Percentiles rank a stretch among this genome's conserved stretches.
Evolutionary conservation across 1,139 yeast species (phyloP).

Genomic region (Candida freyschussii): DNA sequence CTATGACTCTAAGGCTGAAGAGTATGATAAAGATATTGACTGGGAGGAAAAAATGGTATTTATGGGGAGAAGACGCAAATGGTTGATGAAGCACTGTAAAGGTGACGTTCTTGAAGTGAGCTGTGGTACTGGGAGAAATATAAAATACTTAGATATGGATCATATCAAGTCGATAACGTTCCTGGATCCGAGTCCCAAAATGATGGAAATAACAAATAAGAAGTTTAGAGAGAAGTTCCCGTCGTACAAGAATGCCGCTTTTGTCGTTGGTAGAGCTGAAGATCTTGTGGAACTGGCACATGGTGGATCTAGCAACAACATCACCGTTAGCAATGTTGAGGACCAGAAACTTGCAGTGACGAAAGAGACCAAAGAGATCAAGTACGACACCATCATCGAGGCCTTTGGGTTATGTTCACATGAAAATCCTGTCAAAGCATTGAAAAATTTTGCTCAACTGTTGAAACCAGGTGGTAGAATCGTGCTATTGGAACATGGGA

Average conservation of each 20-base stretch:
- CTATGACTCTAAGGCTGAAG: conserved; percentile 73
- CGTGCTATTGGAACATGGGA: conserved; percentile 85
- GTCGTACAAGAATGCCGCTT: conserved; percentile 65
- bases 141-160: conserved; percentile 63
- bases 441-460: conserved; percentile 65
- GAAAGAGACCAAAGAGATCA: conserved; percentile 33
- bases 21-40: conserved; percentile 77
- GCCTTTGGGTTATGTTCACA: conserved; percentile 96
- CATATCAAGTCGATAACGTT: conserved; percentile 70
- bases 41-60: conserved; percentile 83
- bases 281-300: conserved; percentile 59
- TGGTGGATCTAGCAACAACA: conserved; percentile 23
- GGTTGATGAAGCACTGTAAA: conserved; percentile 71
- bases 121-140: conserved; percentile 94
- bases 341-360: conserved; percentile 20
- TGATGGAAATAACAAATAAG: conserved; percentile 78
- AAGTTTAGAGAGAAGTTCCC: conserved; percentile 70
- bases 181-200: conserved; percentile 74
- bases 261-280: conserved; percentile 91
- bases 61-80: conserved; percentile 77
- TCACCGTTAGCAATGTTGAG: conserved; percentile 21
- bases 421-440: conserved; percentile 81
- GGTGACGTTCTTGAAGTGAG: conserved; percentile 95
- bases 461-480: conserved; percentile 91
- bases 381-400: conserved; percentile 88